A percentile compares a stretch with the other conserved stretches of the same genome.
phyloP scores from a whole-genome alignment of 768 basidiomycete genomes.

The Russula dissimulans region DNA sequence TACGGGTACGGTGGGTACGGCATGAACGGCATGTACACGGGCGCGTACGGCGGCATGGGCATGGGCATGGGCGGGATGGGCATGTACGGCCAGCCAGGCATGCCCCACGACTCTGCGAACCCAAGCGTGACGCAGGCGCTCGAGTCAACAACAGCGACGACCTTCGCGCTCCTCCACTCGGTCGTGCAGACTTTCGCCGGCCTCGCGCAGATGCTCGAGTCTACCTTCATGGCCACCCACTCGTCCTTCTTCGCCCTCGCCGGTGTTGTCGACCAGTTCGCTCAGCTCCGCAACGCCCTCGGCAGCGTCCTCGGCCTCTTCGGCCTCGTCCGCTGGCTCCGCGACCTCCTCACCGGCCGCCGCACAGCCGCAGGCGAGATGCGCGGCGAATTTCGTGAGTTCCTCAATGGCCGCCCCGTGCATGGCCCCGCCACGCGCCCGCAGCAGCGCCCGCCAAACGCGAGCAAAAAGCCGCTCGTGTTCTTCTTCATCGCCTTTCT shows the following conservation, averaged over 20 bases:
- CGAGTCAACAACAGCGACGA: constrained; percentile 82
- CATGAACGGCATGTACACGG: constrained; percentile 24
- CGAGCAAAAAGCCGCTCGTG: constrained; percentile 83
- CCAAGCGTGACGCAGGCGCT: constrained; percentile 80
- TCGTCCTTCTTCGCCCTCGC: constrained; percentile 95
- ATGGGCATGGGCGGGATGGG: constrained; percentile 31
- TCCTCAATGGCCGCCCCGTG: constrained; percentile 56
- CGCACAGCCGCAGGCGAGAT: constrained; percentile 30
- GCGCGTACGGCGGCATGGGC: constrained; percentile 32
- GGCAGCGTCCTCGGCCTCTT: constrained; percentile 92
- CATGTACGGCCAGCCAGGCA: constrained; percentile 31
- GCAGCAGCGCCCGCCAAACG: constrained; percentile 35
- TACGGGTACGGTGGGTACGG: constrained; percentile 24
- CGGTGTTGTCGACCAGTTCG: constrained; percentile 92
- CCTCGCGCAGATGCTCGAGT: constrained; percentile 94
- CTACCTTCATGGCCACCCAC: constrained; percentile 95
- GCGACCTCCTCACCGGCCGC: constrained; percentile 46
- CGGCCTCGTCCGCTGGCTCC: constrained; percentile 81
- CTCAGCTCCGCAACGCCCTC: constrained; percentile 81
- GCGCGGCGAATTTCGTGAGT: constrained; percentile 65
- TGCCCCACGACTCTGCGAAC: constrained; percentile 40
- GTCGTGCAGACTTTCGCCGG: constrained; percentile 94
- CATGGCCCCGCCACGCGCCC: constrained; percentile 31
- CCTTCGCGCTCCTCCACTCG: constrained; percentile 87
- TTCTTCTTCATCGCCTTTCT: constrained; percentile 90